Evolutionary conservation across 2,329 filamentous ascomycete genomes (phyloP).

Genomic region (Penicillium sp.): DNA sequence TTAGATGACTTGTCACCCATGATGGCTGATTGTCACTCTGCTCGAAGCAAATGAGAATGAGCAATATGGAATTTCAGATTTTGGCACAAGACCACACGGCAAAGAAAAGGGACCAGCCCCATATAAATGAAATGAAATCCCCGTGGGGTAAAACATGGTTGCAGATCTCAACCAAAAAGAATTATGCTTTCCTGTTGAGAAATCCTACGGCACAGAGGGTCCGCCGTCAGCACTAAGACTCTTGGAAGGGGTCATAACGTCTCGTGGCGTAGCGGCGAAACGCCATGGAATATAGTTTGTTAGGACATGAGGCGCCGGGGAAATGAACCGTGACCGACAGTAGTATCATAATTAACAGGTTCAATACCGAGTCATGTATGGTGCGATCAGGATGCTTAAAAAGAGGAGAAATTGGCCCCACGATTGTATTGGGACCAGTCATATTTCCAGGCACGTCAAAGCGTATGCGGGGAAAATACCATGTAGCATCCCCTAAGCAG

Average conservation of each 20-base stretch:
- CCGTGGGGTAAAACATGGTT: slow-evolving; percentile 5
- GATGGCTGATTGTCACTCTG: background rate
- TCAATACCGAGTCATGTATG: background rate
- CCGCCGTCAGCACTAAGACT: slow-evolving; percentile 6
- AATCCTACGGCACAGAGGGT: background rate
- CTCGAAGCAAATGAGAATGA: background rate
- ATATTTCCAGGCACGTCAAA: background rate
- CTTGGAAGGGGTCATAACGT: slow-evolving; percentile 1
- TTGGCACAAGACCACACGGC: background rate
- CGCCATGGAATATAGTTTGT: background rate
- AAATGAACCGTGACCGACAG: background rate
- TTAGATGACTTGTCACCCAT: slow-evolving; percentile 13
- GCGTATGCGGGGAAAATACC: background rate
- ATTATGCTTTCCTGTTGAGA: slow-evolving; percentile 1
- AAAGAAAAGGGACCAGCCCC: background rate
- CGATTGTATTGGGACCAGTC: background rate
- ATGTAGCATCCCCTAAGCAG: background rate
- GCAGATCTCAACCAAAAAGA: slow-evolving; percentile 5
- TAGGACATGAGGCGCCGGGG: background rate
- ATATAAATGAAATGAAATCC: slow-evolving; percentile 1
- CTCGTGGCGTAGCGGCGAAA: background rate
- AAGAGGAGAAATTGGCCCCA: background rate
- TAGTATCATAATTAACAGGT: background rate
- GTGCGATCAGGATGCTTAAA: background rate
- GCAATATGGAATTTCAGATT: background rate